Conservation (phyloP, 176 grass and related monocot genomes). For the Phragmites australis region DNA sequence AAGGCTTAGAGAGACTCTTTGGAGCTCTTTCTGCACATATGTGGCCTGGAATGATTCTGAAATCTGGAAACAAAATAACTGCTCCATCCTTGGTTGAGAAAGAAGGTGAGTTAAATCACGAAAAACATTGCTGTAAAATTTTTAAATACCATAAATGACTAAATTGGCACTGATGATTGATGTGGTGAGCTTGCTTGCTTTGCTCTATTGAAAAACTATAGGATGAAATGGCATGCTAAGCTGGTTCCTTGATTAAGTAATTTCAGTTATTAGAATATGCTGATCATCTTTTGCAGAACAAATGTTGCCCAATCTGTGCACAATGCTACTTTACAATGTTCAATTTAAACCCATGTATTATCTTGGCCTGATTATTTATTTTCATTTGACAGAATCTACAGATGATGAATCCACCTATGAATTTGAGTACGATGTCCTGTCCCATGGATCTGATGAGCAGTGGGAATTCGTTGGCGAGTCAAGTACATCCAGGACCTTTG, state of each 20-base stretch:
- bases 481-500: slow-evolving; percentile 48
- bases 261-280: not conserved
- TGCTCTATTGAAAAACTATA: slow-evolving; percentile 18
- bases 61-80: slow-evolving; percentile 80
- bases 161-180: not conserved
- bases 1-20: slow-evolving; percentile 84
- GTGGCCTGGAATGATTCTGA: slow-evolving; percentile 98
- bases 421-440: slow-evolving; percentile 81
- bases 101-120: slow-evolving; percentile 57
- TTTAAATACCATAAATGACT: not conserved
- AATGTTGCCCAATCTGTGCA: not conserved
- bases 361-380: slow-evolving; percentile 33
- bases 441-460: slow-evolving; percentile 83
- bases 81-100: slow-evolving; percentile 70
- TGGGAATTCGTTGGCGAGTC: slow-evolving; percentile 64
- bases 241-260: not conserved
- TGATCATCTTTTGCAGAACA: not conserved
- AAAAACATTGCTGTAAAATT: not conserved
- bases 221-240: slow-evolving; percentile 10
- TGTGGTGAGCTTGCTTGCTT: not conserved
- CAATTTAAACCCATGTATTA: not conserved
- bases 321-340: not conserved
- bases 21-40: slow-evolving; percentile 92
- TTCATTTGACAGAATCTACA: slow-evolving; percentile 65
- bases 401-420: slow-evolving; percentile 84